A percentile compares a stretch with the other conserved stretches of the same genome.
phyloP scores from a whole-genome alignment of 1,284 basidiomycete genomes.

The Apiotrichum porosum region DNA sequence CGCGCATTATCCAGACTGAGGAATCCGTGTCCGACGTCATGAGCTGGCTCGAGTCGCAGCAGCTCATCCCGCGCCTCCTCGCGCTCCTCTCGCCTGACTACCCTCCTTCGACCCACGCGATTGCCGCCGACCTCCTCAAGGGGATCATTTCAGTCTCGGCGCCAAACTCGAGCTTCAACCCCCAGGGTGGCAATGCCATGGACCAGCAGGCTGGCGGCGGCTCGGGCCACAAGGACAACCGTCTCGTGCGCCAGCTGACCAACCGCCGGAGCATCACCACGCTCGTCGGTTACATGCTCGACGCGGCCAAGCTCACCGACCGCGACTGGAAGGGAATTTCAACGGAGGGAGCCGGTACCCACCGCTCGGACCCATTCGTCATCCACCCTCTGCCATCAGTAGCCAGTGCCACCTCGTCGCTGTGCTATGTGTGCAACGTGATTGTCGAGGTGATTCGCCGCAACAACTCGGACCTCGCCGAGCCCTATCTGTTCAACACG shows the following conservation, averaged over 20 bases:
- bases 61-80: conserved; percentile 75
- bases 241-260: conserved; percentile 85
- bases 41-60: conserved; percentile 85
- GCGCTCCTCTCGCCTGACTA: conserved; percentile 75
- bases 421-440: conserved; percentile 82
- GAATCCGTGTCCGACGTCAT: conserved; percentile 79
- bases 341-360: conserved; percentile 17
- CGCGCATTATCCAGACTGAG: conserved; percentile 88
- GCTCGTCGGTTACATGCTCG: conserved; percentile 74
- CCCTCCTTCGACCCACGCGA: conserved; percentile 73
- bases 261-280: conserved; percentile 66
- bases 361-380: conserved; percentile 36
- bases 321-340: conserved; percentile 24
- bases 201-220: conserved; percentile 46
- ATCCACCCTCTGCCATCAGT: conserved; percentile 56
- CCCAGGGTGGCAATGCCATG: conserved; percentile 60
- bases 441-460: conserved; percentile 95
- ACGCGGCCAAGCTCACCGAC: conserved; percentile 55
- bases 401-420: conserved; percentile 77
- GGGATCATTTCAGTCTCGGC: conserved; percentile 92
- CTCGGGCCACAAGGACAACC: conserved; percentile 55
- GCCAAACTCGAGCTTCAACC: conserved; percentile 57
- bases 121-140: conserved; percentile 88
- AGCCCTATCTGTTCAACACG: conserved; percentile 96
- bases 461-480: conserved; percentile 98